Evolutionary conservation across 352 stramenopile genomes (phyloP), one percentile per base, ranked within the genome.

Genomic region (Globisporangium nodosum): DNA sequence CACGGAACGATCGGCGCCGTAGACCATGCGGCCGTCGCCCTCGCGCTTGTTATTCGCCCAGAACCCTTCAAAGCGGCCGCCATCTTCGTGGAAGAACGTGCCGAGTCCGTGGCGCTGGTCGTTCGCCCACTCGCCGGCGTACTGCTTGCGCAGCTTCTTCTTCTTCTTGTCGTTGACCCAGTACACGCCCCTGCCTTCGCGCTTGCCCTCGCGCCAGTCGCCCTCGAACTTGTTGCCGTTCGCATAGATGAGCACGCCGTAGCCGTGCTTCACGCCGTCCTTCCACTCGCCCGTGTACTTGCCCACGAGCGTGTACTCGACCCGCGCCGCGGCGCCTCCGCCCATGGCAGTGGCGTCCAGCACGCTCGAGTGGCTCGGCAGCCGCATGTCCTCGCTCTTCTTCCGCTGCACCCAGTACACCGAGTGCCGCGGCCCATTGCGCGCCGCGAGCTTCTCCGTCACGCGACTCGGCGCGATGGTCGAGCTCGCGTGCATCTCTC

Each of bases 281-380:
- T 87, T 86, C 94, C 94, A 98, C 62, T 97, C 78, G 27, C 96
- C 94, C 52, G 96, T 96, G 76, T 99, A 94, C 62, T 91, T 93
- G 43, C 78, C 80, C 30, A 80, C 58, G 43, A 89, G 52, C 27
- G 78, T 78, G 48, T 89, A 92, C 54, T 85, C 70, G 35, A 87
- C 70, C 47, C 74, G 72, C 69, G 46, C 66, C 59, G 27, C 56
- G 24, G 11, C n/a, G 30, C 24, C 20, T 45, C 76, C 57, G n/a
- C 61, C 62, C 68, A 81, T 73, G 52, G 20, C 37, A 18, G 39
- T 63, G 20, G 33, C 48, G 46, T 73, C 30, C 54, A 69, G 52
- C 43, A 79, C 65, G 21, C 68, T 76, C 12, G 62, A 31, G 31
- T 72, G 68, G 21, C 60, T 80, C 13, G 68, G 60, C 20, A 74